Evolutionary conservation across 495 filamentous ascomycete species (phyloP).

Genomic region (Articulospora tetracladia): DNA sequence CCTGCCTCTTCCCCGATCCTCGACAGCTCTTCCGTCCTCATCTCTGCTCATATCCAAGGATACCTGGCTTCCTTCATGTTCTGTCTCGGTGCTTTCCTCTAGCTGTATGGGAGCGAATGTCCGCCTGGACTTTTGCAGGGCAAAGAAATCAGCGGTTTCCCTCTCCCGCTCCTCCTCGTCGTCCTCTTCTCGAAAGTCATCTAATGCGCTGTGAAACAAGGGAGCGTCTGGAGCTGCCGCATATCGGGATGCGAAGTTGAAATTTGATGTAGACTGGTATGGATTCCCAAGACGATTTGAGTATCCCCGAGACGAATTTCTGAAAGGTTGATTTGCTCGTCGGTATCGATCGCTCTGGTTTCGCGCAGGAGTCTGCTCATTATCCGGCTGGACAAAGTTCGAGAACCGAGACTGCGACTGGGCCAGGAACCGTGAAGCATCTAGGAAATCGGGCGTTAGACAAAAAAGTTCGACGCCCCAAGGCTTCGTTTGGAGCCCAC

Average conservation of each 20-base stretch:
- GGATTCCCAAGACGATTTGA: slow-evolving; percentile 49
- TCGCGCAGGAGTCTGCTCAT: slow-evolving; percentile 37
- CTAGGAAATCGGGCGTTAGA: slow-evolving; percentile 38
- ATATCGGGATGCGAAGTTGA: slow-evolving; percentile 74
- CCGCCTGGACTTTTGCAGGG: slow-evolving; percentile 80
- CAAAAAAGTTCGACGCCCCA: neutral
- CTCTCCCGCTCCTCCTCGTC: slow-evolving; percentile 88
- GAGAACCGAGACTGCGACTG: slow-evolving; percentile 89
- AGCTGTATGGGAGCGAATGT: slow-evolving; percentile 74
- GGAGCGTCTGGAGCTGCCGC: slow-evolving; percentile 67
- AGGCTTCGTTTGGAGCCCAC: slow-evolving; percentile 29
- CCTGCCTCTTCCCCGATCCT: slow-evolving; percentile 42
- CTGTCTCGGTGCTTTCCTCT: slow-evolving; percentile 76
- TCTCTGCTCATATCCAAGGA: slow-evolving; percentile 51
- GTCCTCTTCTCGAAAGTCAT: slow-evolving; percentile 83
- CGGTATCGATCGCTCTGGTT: slow-evolving; percentile 41
- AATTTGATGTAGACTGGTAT: slow-evolving; percentile 66
- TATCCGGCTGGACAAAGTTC: slow-evolving; percentile 60
- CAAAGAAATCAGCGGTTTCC: slow-evolving; percentile 90
- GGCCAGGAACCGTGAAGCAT: slow-evolving; percentile 95
- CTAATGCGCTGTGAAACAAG: slow-evolving; percentile 78
- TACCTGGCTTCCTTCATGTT: slow-evolving; percentile 57
- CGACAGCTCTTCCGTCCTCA: slow-evolving; percentile 27
- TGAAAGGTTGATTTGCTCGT: slow-evolving; percentile 14
- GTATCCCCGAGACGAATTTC: slow-evolving; percentile 16